Base-by-base conservation (phyloP, 2,329 filamentous ascomycete species). In the Colletotrichum orchidophilum region DNA sequence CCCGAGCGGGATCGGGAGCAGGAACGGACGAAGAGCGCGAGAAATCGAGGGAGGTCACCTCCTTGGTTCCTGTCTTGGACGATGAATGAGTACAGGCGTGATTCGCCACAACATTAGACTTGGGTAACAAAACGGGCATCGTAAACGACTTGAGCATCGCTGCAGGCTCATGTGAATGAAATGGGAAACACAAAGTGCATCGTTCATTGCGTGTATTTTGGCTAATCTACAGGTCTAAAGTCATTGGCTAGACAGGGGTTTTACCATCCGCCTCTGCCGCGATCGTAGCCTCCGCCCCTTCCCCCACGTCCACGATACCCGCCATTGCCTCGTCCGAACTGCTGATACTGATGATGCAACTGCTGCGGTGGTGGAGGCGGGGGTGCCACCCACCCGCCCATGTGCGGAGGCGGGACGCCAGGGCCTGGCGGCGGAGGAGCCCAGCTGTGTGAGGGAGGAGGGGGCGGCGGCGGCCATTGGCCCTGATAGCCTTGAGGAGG, bases 381-480 rank as follows among this genome's bases (percentile, higher is more conserved):
- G 3, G 70, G 54, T 3, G 62, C 42, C 27, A 33, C 31, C 71
- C 73, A 73, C 26, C 70, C 69, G 27, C 66, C 54, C 33, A 58
- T 63, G 3, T 60, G 61, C 1, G 73, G 63, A 18, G 61, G 63
- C 15, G 55, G 63, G 2, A 70, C n/a, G 8, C 42, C 54, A 27
- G 67, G n/a, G 7, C 54, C 70, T 15, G 54, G 24, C 13, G 71
- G 64, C 18, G 73, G 64, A 27, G 65, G 70, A 33, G 71, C 63
- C 75, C 75, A 77, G 55, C 59, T 70, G 18, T 65, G 70, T n/a
- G 67, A 63, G 12, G 70, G 29, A 7, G 46, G 80, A 0, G 79
- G 79, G 1, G 78, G 79, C 6, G 83, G 81, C 4, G 78, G 79
- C 5, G 83, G 83, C 83, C 84, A 86, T 12, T 80, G 78, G 2